Percentiles rank a stretch among this genome's conserved stretches.
phyloP scores from a whole-genome alignment of 1,284 basidiomycete genomes.

The Termitomyces sp. region DNA sequence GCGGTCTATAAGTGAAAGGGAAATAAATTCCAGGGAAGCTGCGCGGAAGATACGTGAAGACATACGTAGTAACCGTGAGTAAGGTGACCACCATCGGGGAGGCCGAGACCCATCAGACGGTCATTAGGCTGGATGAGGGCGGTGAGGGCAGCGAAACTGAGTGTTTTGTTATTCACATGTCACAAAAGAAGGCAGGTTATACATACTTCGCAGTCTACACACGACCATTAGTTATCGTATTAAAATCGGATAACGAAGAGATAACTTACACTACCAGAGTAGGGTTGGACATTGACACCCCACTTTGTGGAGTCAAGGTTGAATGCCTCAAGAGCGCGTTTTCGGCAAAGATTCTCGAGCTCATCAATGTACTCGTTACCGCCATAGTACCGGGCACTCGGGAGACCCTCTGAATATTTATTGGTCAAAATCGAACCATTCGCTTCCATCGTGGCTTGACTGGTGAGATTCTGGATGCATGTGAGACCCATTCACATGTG shows the following conservation, averaged over 20 bases:
- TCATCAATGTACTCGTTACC: conserved; percentile 98
- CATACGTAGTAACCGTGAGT: conserved; percentile 95
- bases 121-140: conserved; percentile 97
- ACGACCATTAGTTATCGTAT: conserved; percentile 9
- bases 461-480: conserved; percentile 79
- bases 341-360: conserved; percentile 91
- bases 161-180: conserved; percentile 9
- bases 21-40: conserved; percentile 29
- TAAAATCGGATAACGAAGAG: not conserved
- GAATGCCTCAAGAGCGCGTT: conserved; percentile 95
- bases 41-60: conserved; percentile 14
- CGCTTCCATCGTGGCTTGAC: conserved; percentile 92
- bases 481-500: conserved; percentile 10
- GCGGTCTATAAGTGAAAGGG: conserved; percentile 60
- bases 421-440: conserved; percentile 99
- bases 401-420: conserved; percentile 97
- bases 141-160: conserved; percentile 94
- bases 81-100: conserved; percentile 97
- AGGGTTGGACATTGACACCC: conserved; percentile 99
- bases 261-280: conserved; percentile 80
- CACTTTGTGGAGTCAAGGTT: conserved; percentile 90
- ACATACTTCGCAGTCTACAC: conserved; percentile 78
- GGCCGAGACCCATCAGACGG: conserved; percentile 98
- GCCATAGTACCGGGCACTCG: conserved; percentile 95
- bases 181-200: not conserved